Conservation (phyloP, 164 flowering plant species). For the Chloranthus sessilifolius region DNA sequence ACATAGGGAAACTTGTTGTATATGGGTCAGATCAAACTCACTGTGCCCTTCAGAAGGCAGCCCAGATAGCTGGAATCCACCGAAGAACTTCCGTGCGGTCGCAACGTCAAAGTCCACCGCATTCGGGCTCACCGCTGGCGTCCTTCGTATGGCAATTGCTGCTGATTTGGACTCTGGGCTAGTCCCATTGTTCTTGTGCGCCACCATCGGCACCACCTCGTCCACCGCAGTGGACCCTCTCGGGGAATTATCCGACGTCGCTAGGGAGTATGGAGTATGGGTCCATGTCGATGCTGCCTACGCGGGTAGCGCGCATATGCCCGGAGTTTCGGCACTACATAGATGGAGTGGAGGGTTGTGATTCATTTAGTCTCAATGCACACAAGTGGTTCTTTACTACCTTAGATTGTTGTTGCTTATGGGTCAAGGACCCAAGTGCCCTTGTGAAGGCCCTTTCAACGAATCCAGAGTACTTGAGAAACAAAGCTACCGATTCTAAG, state of each 20-base stretch:
- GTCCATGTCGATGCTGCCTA: slow-evolving; percentile 63
- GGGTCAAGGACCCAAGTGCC: slow-evolving; percentile 53
- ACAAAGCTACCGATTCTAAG: slow-evolving; percentile 45
- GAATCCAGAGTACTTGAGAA: slow-evolving; percentile 50
- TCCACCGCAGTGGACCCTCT: slow-evolving; percentile 44
- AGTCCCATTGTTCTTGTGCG: slow-evolving; percentile 33
- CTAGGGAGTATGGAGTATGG: slow-evolving; percentile 31
- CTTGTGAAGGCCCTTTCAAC: slow-evolving; percentile 46
- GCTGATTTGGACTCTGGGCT: slow-evolving; percentile 26
- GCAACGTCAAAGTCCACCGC: slow-evolving; percentile 16
- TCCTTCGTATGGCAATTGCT: slow-evolving; percentile 15
- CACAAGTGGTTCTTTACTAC: slow-evolving; percentile 73
- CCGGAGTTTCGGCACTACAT: slow-evolving; percentile 57
- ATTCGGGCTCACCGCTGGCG: slow-evolving; percentile 20
- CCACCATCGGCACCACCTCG: slow-evolving; percentile 54
- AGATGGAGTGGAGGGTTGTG: slow-evolving; percentile 49
- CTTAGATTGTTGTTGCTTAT: slow-evolving; percentile 63
- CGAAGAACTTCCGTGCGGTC: slow-evolving; percentile 38
- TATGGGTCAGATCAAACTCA: slow-evolving; percentile 58
- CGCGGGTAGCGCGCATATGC: slow-evolving; percentile 66
- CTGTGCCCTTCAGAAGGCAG: slow-evolving; percentile 46
- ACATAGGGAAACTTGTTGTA: slow-evolving; percentile 20
- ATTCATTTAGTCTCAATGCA: slow-evolving; percentile 64
- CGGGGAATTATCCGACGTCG: slow-evolving; percentile 22
- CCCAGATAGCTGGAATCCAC: slow-evolving; percentile 44